Evolutionary conservation across 164 flowering plant genomes (phyloP).

Genomic region (Sextonia rubra): DNA sequence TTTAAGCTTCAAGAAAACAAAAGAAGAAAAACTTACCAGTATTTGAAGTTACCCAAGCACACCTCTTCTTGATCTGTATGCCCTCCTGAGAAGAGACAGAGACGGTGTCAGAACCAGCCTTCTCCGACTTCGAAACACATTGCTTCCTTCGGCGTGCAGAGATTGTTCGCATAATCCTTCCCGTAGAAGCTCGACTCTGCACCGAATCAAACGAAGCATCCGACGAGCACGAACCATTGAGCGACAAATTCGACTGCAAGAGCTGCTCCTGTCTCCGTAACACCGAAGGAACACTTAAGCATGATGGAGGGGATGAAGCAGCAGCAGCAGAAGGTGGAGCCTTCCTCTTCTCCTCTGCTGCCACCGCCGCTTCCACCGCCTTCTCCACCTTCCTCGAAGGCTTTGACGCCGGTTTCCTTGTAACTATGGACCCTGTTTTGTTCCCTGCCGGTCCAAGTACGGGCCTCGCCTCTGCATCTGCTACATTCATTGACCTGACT

Average conservation of each 20-base stretch:
- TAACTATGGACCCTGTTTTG: constrained; percentile 38
- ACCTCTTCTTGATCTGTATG: constrained; percentile 42
- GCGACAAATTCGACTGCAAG: constrained; percentile 39
- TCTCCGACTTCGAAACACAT: constrained; percentile 25
- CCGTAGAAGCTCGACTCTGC: constrained; percentile 53
- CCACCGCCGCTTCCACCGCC: constrained; percentile 15
- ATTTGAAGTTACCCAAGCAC: constrained; percentile 78
- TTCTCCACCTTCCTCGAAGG: constrained; percentile 40
- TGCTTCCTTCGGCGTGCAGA: constrained; percentile 33
- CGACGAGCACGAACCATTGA: constrained; percentile 63
- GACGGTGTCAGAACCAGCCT: constrained; percentile 17
- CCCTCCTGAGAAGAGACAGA: constrained; percentile 19
- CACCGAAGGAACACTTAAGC: constrained; percentile 22
- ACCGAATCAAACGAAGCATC: constrained; percentile 67
- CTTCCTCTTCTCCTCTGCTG: constrained; percentile 26
- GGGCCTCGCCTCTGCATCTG: constrained; percentile 52
- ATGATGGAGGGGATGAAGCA: constrained; percentile 24
- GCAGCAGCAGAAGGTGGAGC: constrained; percentile 14
- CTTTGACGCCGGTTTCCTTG: constrained; percentile 40
- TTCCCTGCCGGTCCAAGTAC: constrained; percentile 56
- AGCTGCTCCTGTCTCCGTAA: constrained; percentile 34
- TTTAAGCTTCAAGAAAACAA: background rate
- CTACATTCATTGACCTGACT: constrained; percentile 59
- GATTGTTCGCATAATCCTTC: constrained; percentile 34
- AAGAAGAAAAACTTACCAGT: constrained; percentile 40